Conservation (phyloP, 75 land plant genomes). For the Picea sitchensis region DNA sequence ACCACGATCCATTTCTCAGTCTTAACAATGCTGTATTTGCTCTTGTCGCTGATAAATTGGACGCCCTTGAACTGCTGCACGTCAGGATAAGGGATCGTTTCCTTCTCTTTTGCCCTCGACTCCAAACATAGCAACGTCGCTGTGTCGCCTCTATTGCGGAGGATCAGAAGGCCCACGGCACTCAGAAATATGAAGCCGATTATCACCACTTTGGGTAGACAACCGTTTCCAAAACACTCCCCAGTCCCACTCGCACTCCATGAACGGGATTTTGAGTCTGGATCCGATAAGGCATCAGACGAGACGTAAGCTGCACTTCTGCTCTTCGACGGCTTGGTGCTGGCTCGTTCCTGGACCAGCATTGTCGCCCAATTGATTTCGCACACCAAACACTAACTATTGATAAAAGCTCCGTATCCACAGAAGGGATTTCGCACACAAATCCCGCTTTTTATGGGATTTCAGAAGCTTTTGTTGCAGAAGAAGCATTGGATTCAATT, state of each 20-base stretch:
- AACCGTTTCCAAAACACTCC: too few species aligned
- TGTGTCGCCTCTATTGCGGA: constrained; percentile 57
- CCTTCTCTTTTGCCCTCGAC: constrained; percentile 31
- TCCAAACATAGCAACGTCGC: constrained; percentile 75
- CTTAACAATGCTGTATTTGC: constrained; percentile 39
- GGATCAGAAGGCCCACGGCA: constrained; percentile 56
- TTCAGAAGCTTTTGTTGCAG: too few species aligned
- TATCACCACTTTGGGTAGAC: constrained; percentile 44
- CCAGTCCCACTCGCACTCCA: too few species aligned
- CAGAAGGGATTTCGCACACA: too few species aligned
- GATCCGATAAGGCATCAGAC: not conserved
- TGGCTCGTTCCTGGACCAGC: constrained; percentile 9
- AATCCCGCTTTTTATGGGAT: too few species aligned
- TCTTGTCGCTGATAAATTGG: constrained; percentile 17
- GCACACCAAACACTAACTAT: too few species aligned
- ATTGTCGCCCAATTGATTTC: not conserved
- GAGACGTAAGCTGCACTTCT: not conserved
- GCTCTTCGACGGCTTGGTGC: not conserved
- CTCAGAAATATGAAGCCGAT: constrained; percentile 50
- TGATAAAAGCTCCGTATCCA: too few species aligned
- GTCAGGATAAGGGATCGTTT: constrained; percentile 47
- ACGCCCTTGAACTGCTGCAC: constrained; percentile 27
- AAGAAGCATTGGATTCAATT: too few species aligned
- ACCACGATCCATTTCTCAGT: constrained; percentile 87
- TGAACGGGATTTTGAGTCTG: too few species aligned